phyloP scores from a whole-genome alignment of 768 basidiomycete genomes.

The Coprinopsis strossmayeri region DNA sequence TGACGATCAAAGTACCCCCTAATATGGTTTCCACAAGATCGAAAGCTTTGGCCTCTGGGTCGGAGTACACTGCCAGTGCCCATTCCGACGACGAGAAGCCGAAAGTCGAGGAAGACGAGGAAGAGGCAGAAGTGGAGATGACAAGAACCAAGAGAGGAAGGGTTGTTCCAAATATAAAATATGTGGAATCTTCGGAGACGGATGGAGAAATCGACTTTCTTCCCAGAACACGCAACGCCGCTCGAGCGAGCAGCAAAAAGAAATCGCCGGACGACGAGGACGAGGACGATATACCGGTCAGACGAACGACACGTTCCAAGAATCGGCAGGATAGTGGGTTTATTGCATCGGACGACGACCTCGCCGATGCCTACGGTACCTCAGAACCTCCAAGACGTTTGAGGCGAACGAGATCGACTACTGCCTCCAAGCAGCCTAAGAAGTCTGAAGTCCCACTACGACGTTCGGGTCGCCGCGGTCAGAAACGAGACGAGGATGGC shows the following conservation, averaged over 20 bases:
- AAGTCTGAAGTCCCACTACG: neutral
- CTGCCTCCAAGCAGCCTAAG: slow-evolving; percentile 5
- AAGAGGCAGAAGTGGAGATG: slow-evolving; percentile 16
- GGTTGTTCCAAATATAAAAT: slow-evolving; percentile 24
- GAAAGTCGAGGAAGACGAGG: slow-evolving; percentile 35
- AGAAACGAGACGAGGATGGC: slow-evolving; percentile 37
- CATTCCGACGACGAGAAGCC: slow-evolving; percentile 32
- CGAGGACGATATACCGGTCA: slow-evolving; percentile 10
- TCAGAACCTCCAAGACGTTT: too few species aligned
- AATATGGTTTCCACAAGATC: slow-evolving; percentile 24
- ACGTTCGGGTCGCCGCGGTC: neutral
- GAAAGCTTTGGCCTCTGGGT: slow-evolving; percentile 26
- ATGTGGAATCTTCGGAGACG: slow-evolving; percentile 16
- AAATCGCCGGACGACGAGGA: slow-evolving; percentile 18
- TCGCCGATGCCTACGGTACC: too few species aligned
- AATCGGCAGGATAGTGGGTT: slow-evolving; percentile 1
- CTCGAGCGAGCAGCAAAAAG: slow-evolving; percentile 11
- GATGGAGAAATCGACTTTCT: slow-evolving; percentile 15
- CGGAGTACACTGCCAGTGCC: slow-evolving; percentile 39
- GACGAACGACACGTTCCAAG: neutral
- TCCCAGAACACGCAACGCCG: neutral
- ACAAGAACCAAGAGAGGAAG: slow-evolving; percentile 10
- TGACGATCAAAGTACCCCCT: slow-evolving; percentile 25
- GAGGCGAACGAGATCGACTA: too few species aligned
- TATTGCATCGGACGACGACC: slow-evolving; percentile 19